Conservation (phyloP, 768 basidiomycete species). For the Boletus fagicola region DNA sequence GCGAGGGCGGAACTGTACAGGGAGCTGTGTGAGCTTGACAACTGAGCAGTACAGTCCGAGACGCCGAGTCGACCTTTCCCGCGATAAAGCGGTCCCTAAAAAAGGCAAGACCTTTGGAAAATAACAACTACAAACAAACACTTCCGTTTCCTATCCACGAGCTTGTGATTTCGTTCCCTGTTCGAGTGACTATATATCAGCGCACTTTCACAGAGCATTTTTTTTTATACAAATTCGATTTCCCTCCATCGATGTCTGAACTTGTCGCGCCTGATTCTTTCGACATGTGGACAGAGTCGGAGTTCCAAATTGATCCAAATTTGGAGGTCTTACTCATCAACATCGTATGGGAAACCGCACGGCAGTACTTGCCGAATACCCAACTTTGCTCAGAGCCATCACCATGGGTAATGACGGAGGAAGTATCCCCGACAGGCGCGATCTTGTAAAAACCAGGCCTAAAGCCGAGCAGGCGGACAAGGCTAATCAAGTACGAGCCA, state of each 20-base stretch:
- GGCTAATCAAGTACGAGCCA: constrained; percentile 81
- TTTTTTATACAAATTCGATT: too few species aligned
- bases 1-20: constrained; percentile 7
- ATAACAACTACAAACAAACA: constrained; percentile 28
- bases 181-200: too few species aligned
- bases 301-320: not conserved
- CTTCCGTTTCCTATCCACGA: not conserved
- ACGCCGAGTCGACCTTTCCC: not conserved
- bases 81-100: constrained; percentile 8
- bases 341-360: not conserved
- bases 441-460: constrained; percentile 68
- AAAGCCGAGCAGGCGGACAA: constrained; percentile 91
- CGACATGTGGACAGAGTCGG: not conserved
- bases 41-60: constrained; percentile 4
- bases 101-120: constrained; percentile 21
- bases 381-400: constrained; percentile 1
- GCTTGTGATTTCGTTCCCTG: not conserved
- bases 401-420: constrained; percentile 87
- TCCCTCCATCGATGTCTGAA: too few species aligned
- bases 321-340: constrained; percentile 2
- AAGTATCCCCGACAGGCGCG: constrained; percentile 81
- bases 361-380: too few species aligned
- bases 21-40: constrained; percentile 2
- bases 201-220: not conserved
- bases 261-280: not conserved